A percentile compares a stretch with the other conserved stretches of the same genome.
phyloP scores from a whole-genome alignment of 768 basidiomycete genomes.

The Tylopilus cervinicoccineus region DNA sequence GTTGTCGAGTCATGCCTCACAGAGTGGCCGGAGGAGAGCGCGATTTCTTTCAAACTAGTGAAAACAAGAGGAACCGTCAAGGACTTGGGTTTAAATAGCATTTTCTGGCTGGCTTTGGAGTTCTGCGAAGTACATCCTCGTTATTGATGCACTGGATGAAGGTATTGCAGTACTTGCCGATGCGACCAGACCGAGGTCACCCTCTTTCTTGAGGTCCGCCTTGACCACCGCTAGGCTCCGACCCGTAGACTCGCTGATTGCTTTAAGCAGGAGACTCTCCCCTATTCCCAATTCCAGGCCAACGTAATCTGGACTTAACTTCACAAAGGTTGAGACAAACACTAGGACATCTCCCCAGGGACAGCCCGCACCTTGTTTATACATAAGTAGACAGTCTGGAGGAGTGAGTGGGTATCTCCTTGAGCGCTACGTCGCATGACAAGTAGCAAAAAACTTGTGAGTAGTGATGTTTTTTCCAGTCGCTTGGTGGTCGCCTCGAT shows the following conservation, averaged over 20 bases:
- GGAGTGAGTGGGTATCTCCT: slow-evolving; percentile 68
- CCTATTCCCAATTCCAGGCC: slow-evolving; percentile 96
- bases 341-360: background rate
- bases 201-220: slow-evolving; percentile 89
- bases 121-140: slow-evolving; percentile 46
- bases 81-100: slow-evolving; percentile 90
- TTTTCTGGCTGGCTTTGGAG: slow-evolving; percentile 90
- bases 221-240: slow-evolving; percentile 79
- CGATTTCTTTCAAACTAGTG: slow-evolving; percentile 86
- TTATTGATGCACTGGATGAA: background rate
- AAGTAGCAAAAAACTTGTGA: slow-evolving; percentile 85
- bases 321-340: slow-evolving; percentile 2
- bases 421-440: slow-evolving; percentile 84
- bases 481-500: slow-evolving; percentile 97
- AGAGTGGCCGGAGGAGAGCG: slow-evolving; percentile 76
- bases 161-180: slow-evolving; percentile 53
- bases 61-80: slow-evolving; percentile 89
- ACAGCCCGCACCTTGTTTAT: slow-evolving; percentile 77
- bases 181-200: slow-evolving; percentile 95
- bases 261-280: slow-evolving; percentile 90
- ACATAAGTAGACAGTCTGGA: slow-evolving; percentile 91
- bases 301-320: slow-evolving; percentile 94
- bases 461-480: slow-evolving; percentile 82
- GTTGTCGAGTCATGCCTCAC: slow-evolving; percentile 38
- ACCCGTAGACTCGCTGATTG: slow-evolving; percentile 94